Conservation (phyloP, 2,329 filamentous ascomycete genomes). For the Colletotrichum melonis region DNA sequence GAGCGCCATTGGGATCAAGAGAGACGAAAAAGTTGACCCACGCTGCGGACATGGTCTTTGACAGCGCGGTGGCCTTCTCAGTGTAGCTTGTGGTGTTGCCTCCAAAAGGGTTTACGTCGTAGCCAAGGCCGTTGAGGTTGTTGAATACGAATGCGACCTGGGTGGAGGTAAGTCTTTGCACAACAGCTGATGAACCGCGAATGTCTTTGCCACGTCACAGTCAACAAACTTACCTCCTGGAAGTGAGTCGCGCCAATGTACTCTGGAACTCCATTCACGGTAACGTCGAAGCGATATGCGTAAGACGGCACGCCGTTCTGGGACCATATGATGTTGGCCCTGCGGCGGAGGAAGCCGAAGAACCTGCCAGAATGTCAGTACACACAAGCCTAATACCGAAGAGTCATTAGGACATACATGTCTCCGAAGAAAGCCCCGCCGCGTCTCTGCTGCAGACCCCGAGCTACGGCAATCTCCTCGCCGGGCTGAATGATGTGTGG, state of each 20-base stretch:
- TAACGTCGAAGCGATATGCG: constrained; percentile 48
- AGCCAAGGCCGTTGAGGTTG: constrained; percentile 46
- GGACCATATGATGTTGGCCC: constrained; percentile 43
- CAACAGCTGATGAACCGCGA: not conserved
- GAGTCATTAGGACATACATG: constrained; percentile 4
- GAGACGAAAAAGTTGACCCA: constrained; percentile 46
- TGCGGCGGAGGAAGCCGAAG: constrained; percentile 43
- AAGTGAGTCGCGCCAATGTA: constrained; percentile 50
- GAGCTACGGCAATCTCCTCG: constrained; percentile 38
- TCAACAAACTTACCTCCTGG: constrained; percentile 40
- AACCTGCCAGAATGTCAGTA: constrained; percentile 24
- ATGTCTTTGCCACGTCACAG: not conserved
- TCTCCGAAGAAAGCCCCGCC: constrained; percentile 43
- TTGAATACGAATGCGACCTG: constrained; percentile 55
- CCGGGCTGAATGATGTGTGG: constrained; percentile 43
- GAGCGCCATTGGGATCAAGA: constrained; percentile 42
- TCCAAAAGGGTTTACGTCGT: constrained; percentile 45
- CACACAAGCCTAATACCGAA: not conserved
- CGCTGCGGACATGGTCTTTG: constrained; percentile 43
- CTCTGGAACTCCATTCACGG: constrained; percentile 40
- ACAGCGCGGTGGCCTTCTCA: constrained; percentile 39
- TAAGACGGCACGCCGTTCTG: constrained; percentile 42
- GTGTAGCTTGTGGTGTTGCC: constrained; percentile 41
- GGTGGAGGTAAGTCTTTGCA: not conserved
- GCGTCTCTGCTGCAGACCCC: constrained; percentile 46